Conservation (phyloP, 2,329 filamentous ascomycete genomes). For the Tolypocladium ophioglossoides region DNA sequence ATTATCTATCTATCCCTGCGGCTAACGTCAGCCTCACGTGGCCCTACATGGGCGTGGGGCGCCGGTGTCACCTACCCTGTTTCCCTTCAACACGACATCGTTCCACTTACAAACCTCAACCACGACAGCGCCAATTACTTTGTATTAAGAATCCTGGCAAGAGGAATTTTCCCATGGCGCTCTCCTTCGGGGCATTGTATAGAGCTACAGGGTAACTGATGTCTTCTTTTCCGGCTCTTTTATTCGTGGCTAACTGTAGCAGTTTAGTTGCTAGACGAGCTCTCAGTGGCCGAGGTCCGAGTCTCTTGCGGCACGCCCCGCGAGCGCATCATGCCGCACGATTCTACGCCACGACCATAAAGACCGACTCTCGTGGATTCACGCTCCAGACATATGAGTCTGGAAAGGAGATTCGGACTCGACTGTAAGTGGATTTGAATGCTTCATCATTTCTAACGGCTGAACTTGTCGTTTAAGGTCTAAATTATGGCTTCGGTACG, state of each 20-base stretch:
- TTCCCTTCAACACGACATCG: neutral
- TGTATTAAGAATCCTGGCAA: neutral
- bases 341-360: conserved; percentile 7
- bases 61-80: neutral
- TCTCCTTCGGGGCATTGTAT: neutral
- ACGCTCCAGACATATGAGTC: conserved; percentile 1
- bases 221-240: neutral
- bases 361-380: conserved; percentile 2
- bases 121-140: neutral
- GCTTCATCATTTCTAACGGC: neutral
- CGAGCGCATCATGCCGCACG: neutral
- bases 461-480: conserved; percentile 2
- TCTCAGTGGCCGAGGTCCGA: conserved; percentile 2
- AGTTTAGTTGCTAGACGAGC: neutral
- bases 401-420: neutral
- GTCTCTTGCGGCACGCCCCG: conserved; percentile 1
- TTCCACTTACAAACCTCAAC: neutral
- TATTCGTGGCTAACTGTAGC: neutral
- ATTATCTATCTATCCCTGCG: conserved; percentile 4
- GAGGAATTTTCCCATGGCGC: neutral
- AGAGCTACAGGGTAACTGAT: neutral
- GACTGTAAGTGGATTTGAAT: conserved; percentile 3
- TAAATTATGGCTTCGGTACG: conserved; percentile 13
- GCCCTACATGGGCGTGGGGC: neutral
- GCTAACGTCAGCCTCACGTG: neutral